These are phyloP conservation scores for Tritrichomonas musculus DNA, from an alignment of 208 protist species.

Conservation along the genomic window DNA sequence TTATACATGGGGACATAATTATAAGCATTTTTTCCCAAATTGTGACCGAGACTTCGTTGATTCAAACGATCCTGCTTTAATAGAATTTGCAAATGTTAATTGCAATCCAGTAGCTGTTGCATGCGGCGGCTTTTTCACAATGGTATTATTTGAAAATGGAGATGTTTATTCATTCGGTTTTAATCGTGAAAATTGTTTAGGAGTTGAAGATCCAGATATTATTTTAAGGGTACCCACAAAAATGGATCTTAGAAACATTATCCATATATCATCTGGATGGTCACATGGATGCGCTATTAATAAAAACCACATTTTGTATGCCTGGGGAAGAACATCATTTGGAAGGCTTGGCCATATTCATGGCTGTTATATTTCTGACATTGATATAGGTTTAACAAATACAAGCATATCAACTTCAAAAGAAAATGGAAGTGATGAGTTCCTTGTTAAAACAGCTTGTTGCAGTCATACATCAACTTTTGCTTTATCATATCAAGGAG, in stretches of 20 bases:
- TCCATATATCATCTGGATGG: background rate
- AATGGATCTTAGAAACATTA: background rate
- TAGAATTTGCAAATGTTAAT: background rate
- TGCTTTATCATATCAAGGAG: background rate
- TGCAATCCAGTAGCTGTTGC: background rate
- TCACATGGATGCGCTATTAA: background rate
- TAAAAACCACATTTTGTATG: background rate
- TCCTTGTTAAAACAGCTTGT: too few species aligned
- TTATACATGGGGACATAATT: background rate
- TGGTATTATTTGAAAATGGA: background rate
- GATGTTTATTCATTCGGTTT: background rate
- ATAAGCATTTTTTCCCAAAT: background rate
- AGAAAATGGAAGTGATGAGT: too few species aligned
- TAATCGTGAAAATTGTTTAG: background rate
- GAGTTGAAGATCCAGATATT: background rate
- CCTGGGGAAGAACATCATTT: background rate
- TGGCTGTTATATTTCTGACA: background rate
- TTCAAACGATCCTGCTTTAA: background rate
- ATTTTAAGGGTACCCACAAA: background rate
- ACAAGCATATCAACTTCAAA: too few species aligned
- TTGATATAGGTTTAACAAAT: background rate
- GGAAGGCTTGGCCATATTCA: background rate
- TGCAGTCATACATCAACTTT: background rate
- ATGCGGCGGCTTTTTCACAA: background rate
- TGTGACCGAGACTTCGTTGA: background rate